These are phyloP conservation scores for Boletus sp. DNA, from an alignment of 1,284 basidiomycete species.

Conservation along the genomic window DNA sequence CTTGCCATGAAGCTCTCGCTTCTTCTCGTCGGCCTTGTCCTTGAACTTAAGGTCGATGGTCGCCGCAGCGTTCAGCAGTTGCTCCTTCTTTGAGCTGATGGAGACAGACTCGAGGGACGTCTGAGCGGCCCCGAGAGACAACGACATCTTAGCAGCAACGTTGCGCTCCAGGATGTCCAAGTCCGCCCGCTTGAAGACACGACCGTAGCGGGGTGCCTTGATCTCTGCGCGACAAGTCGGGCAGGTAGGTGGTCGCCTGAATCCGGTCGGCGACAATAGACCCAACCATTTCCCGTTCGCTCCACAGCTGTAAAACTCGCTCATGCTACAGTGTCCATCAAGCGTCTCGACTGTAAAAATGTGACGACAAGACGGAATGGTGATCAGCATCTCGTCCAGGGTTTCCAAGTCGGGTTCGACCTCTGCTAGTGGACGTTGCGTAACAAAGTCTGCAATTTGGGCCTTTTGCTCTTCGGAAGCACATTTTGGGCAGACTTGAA, in stretches of 20 bases:
- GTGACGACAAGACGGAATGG: conserved; percentile 57
- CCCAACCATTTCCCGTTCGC: conserved; percentile 40
- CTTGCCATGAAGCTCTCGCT: conserved; percentile 7
- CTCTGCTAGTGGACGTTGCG: conserved; percentile 50
- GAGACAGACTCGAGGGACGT: conserved; percentile 29
- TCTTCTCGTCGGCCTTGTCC: conserved; percentile 14
- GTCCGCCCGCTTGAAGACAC: conserved; percentile 56
- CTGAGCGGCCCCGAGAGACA: conserved; percentile 35
- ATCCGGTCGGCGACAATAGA: conserved; percentile 40
- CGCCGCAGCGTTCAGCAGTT: conserved; percentile 9
- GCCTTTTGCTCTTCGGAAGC: conserved; percentile 37
- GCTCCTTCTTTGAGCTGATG: conserved; percentile 14
- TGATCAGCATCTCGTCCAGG: conserved; percentile 56
- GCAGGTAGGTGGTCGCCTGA: conserved; percentile 48
- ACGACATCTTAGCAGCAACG: conserved; percentile 50
- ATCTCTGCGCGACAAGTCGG: conserved; percentile 53
- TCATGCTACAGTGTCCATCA: conserved; percentile 55
- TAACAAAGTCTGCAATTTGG: conserved; percentile 55
- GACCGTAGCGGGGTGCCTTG: conserved; percentile 52
- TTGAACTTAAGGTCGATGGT: conserved; percentile 22
- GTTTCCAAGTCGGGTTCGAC: conserved; percentile 40
- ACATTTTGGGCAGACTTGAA: conserved; percentile 56
- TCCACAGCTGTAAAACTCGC: conserved; percentile 46
- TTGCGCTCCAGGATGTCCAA: conserved; percentile 63
- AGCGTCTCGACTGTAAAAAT: conserved; percentile 70